Evolutionary conservation across 192 early-diverging fungal species (phyloP).

Genomic region (Spizellomyces punctatus): DNA sequence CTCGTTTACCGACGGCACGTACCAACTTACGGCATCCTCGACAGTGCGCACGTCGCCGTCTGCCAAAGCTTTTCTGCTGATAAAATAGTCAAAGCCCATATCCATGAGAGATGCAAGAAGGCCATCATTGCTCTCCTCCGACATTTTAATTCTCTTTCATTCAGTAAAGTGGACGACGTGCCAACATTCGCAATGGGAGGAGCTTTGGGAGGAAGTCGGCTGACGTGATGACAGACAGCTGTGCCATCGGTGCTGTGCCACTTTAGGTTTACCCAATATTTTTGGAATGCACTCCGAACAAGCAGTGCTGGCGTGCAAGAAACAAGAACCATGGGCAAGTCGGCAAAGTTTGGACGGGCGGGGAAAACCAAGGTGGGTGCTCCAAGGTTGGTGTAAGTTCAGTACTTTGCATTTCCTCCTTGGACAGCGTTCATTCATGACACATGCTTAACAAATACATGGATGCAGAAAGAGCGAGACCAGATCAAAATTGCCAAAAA

Average conservation of each 20-base stretch:
- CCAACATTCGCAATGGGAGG: no score
- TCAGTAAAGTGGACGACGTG: no score
- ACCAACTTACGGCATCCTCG: neutral
- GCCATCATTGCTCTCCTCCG: neutral
- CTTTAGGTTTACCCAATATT: no score
- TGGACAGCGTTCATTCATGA: neutral
- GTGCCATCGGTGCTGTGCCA: no score
- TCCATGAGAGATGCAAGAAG: neutral
- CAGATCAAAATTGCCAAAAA: constrained; percentile 26
- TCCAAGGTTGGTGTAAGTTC: neutral
- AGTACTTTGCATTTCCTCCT: neutral
- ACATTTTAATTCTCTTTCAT: no score
- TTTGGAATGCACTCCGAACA: no score
- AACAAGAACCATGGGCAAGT: constrained; percentile 10
- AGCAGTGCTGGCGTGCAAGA: no score
- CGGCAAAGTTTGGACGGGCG: constrained; percentile 16
- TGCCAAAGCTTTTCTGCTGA: neutral
- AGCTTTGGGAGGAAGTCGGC: no score
- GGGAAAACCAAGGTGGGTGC: constrained; percentile 27
- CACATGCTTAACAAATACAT: neutral
- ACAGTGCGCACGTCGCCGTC: neutral
- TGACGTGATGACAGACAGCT: no score
- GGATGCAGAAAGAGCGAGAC: constrained; percentile 29
- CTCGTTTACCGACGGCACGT: neutral
- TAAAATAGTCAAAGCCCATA: constrained; percentile 4